Evolutionary conservation across 495 filamentous ascomycete genomes (phyloP), one percentile per base, ranked within the genome.

Genomic region (Pyronema omphalodes): DNA sequence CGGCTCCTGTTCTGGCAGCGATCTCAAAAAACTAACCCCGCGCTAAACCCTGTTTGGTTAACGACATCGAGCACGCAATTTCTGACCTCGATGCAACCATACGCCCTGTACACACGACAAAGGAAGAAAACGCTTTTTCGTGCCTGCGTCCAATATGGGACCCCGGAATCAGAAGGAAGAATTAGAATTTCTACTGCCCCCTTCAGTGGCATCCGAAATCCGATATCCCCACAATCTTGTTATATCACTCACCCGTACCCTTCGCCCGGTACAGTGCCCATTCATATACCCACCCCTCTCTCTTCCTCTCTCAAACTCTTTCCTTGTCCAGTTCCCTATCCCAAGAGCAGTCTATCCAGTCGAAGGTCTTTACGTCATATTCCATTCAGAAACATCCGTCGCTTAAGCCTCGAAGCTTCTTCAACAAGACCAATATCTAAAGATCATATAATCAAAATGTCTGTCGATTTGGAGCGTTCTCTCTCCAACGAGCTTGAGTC

Each of bases 401-500:
- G 8, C 4, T 7, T 9, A 40, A 15, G 19, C 7, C 49, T 37
- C 29, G 9, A 23, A 7, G 53, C 18, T 14, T 19, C 18, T 49
- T 50, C 47, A 50, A 37, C 23, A 45, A 37, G 40, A 51, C 47
- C 55, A 37, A 60, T 40, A 56, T 53, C 53, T 60, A 60, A 49
- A 37, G 51, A 44, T 23, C 37, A 29, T 29, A 29, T 29, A 54
- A 62, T 52, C 35, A 63, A 56, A 52, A 63, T 57, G 23, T 52
- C 58, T 51, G 49, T 55, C 23, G 47, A 53, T 14, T 54, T 60
- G 7, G 53, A 61, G 50, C 55, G 55, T 43, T 61, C 62, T n/a
- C 36, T 65, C n/a, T 65, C 62, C n/a, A 52, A 65, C 15, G 45
- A 55, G 12, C 37, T 18, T 7, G 91, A 96, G 68, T 96, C 91